A percentile compares a stretch with the other conserved stretches of the same genome.
phyloP scores from a whole-genome alignment of 1,139 yeast genomes.

The Saccharomyces hybrid region DNA sequence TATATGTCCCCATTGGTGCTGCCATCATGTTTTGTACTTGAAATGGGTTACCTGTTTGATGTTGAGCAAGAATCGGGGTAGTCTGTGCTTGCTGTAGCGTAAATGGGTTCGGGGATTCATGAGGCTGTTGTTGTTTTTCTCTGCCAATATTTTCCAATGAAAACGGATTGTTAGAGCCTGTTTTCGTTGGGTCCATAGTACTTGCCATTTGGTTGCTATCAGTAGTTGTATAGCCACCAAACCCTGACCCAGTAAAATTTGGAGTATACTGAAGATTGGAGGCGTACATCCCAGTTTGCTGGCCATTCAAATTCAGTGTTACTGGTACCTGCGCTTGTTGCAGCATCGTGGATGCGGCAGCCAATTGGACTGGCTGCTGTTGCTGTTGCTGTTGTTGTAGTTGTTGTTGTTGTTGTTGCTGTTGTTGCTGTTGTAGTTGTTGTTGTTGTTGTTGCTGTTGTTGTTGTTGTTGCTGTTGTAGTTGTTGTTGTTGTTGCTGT shows the following conservation, averaged over 20 bases:
- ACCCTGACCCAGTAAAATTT: slow-evolving; percentile 48
- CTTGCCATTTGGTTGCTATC: neutral
- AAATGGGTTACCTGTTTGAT: neutral
- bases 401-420: slow-evolving; percentile 10
- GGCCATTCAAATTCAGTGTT: neutral
- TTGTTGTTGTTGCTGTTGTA: neutral
- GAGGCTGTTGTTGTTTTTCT: slow-evolving; percentile 4
- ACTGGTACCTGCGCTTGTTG: slow-evolving; percentile 3
- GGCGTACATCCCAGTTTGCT: slow-evolving; percentile 7
- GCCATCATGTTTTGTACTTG: neutral
- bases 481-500: slow-evolving; percentile 3
- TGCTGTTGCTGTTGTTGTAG: slow-evolving; percentile 6
- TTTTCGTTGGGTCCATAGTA: slow-evolving; percentile 12
- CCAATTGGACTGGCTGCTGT: slow-evolving; percentile 11
- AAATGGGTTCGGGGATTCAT: slow-evolving; percentile 1
- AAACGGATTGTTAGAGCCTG: slow-evolving; percentile 26
- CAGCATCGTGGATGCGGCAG: slow-evolving; percentile 40
- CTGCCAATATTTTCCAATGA: slow-evolving; percentile 9
- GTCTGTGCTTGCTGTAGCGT: slow-evolving; percentile 1
- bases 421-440: slow-evolving; percentile 4
- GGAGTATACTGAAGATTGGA: slow-evolving; percentile 24
- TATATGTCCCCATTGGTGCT: neutral
- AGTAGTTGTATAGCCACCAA: slow-evolving; percentile 39
- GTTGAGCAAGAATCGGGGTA: neutral
- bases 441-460: slow-evolving; percentile 6